phyloP scores from a whole-genome alignment of 1,139 yeast species.

The Zygoascus hellenicus region DNA sequence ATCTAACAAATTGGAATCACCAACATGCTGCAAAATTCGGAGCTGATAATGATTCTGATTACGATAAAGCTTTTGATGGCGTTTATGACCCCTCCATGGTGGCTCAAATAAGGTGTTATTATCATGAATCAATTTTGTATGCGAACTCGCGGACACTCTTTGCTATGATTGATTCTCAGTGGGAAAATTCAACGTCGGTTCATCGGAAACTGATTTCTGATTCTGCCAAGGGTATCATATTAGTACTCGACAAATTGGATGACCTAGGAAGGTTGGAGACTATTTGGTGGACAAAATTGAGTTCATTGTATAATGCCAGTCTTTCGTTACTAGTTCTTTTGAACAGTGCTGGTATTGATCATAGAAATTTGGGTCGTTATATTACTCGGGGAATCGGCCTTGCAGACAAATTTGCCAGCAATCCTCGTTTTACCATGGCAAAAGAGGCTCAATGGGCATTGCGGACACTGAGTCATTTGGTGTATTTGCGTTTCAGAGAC shows the following conservation, averaged over 20 bases:
- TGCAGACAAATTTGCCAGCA: slow-evolving; percentile 37
- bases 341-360: slow-evolving; percentile 35
- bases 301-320: slow-evolving; percentile 46
- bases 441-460: slow-evolving; percentile 61
- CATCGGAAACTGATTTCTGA: slow-evolving; percentile 16
- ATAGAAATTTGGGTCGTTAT: slow-evolving; percentile 21
- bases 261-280: slow-evolving; percentile 24
- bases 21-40: neutral
- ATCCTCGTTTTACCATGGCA: slow-evolving; percentile 52
- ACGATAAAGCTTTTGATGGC: slow-evolving; percentile 8
- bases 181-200: slow-evolving; percentile 13
- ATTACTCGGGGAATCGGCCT: slow-evolving; percentile 27
- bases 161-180: slow-evolving; percentile 17
- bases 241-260: slow-evolving; percentile 36
- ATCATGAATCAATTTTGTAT: slow-evolving; percentile 20
- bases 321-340: slow-evolving; percentile 43
- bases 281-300: slow-evolving; percentile 54
- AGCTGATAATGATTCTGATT: slow-evolving; percentile 8
- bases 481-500: slow-evolving; percentile 43
- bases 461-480: slow-evolving; percentile 50
- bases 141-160: slow-evolving; percentile 18
- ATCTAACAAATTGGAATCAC: slow-evolving; percentile 19
- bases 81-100: slow-evolving; percentile 15
- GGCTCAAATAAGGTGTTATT: slow-evolving; percentile 20
- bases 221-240: slow-evolving; percentile 22